These are phyloP conservation scores for Penicillium coffeae DNA, from an alignment of 495 filamentous ascomycete genomes.

Conservation along the genomic window DNA sequence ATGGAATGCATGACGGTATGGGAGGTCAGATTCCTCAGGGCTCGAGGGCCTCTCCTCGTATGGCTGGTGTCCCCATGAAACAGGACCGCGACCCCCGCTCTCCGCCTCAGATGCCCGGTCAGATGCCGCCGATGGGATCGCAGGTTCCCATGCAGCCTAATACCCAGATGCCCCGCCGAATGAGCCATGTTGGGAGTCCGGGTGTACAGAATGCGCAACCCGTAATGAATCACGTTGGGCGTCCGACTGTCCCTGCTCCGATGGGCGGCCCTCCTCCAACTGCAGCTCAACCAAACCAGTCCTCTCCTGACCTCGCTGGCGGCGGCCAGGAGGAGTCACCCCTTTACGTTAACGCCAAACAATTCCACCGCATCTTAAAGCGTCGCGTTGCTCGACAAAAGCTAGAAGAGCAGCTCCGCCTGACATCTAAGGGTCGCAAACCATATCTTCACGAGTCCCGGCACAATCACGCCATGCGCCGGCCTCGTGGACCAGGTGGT, in stretches of 20 bases:
- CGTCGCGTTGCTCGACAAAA: constrained; percentile 88
- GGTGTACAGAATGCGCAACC: constrained; percentile 43
- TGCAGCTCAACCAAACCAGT: constrained; percentile 60
- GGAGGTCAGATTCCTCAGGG: constrained; percentile 44
- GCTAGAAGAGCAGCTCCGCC: constrained; percentile 81
- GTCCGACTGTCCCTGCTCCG: constrained; percentile 43
- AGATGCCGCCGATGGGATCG: constrained; percentile 49
- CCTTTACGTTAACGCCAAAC: constrained; percentile 96
- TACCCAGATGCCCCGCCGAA: constrained; percentile 44
- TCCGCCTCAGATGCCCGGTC: constrained; percentile 45
- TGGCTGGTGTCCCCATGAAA: constrained; percentile 49
- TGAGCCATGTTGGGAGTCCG: constrained; percentile 51
- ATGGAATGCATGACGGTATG: constrained; percentile 49
- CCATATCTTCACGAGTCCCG: constrained; percentile 98
- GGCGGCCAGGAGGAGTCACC: constrained; percentile 80
- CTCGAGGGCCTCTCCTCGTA: constrained; percentile 49
- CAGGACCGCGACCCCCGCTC: constrained; percentile 50
- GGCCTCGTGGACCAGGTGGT: constrained; percentile 92
- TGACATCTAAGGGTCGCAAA: constrained; percentile 93
- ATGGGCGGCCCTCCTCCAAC: constrained; percentile 49
- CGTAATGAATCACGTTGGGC: constrained; percentile 47
- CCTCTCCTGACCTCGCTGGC: constrained; percentile 78
- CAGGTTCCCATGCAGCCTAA: constrained; percentile 46
- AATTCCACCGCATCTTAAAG: constrained; percentile 97
- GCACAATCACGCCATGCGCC: constrained; percentile 97